Conservation (phyloP, 768 basidiomycete genomes). For the Rhizopogon vulgaris region DNA sequence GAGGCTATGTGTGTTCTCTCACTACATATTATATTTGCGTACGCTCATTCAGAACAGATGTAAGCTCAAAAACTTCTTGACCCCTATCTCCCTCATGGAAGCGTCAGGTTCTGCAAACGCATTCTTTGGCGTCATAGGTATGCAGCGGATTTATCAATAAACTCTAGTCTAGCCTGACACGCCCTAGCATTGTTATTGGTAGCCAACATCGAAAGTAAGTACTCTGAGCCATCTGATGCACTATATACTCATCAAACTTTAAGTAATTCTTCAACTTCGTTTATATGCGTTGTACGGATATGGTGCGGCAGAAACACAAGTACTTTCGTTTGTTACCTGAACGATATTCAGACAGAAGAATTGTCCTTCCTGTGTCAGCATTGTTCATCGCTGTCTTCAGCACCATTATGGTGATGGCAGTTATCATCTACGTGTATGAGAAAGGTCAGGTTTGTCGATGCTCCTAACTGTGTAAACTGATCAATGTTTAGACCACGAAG, state of each 20-base stretch:
- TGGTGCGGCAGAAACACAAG: background rate
- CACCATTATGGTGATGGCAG: background rate
- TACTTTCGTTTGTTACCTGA: background rate
- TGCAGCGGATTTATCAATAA: background rate
- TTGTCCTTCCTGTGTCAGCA: background rate
- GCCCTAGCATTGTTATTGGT: background rate
- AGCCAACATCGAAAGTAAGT: constrained; percentile 1
- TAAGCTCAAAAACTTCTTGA: background rate
- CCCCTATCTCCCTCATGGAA: background rate
- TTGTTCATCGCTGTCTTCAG: background rate
- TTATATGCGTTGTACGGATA: background rate
- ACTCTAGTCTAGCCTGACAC: background rate
- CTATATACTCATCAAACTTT: background rate
- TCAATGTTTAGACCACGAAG: background rate
- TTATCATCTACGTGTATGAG: background rate
- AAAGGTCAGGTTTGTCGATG: background rate
- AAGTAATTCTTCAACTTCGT: constrained; percentile 2
- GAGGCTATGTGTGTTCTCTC: background rate
- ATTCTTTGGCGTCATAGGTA: background rate
- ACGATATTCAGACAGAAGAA: background rate
- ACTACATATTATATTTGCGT: background rate
- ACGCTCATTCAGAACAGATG: background rate
- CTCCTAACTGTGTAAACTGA: background rate
- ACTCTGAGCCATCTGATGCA: background rate
- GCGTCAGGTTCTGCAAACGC: background rate